These are phyloP conservation scores for Acacia acuminata DNA, from an alignment of 306 rosid genomes.

Conservation along the genomic window DNA sequence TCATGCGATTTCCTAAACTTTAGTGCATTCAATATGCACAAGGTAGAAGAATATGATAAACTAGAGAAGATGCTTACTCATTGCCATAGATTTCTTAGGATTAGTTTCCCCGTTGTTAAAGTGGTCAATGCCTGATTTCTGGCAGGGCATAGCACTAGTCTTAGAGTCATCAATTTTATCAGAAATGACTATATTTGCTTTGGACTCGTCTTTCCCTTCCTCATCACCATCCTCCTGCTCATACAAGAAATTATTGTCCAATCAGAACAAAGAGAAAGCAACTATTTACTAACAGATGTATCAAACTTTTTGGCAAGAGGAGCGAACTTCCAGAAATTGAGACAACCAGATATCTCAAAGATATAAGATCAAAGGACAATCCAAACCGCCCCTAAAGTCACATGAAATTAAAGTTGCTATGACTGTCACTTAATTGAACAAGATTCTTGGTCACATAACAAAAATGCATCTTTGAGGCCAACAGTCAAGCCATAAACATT, in stretches of 20 bases:
- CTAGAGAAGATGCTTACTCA: constrained; percentile 62
- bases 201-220: constrained; percentile 44
- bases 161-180: constrained; percentile 33
- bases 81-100: constrained; percentile 75
- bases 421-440: background rate
- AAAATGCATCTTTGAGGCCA: background rate
- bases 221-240: constrained; percentile 56
- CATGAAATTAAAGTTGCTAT: background rate
- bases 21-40: constrained; percentile 8
- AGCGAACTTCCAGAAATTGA: background rate
- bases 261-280: constrained; percentile 19
- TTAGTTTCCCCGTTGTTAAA: constrained; percentile 69
- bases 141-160: constrained; percentile 32
- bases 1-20: constrained; percentile 6
- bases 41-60: constrained; percentile 23
- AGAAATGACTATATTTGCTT: constrained; percentile 43
- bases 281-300: background rate
- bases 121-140: constrained; percentile 66
- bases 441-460: background rate
- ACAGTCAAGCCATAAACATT: background rate
- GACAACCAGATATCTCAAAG: background rate
- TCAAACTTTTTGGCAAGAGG: background rate
- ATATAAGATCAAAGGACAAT: background rate
- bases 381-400: background rate
- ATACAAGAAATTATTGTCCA: constrained; percentile 27